Conservation (phyloP, 2,329 filamentous ascomycete genomes). For the Allantophomopsis lycopodina region DNA sequence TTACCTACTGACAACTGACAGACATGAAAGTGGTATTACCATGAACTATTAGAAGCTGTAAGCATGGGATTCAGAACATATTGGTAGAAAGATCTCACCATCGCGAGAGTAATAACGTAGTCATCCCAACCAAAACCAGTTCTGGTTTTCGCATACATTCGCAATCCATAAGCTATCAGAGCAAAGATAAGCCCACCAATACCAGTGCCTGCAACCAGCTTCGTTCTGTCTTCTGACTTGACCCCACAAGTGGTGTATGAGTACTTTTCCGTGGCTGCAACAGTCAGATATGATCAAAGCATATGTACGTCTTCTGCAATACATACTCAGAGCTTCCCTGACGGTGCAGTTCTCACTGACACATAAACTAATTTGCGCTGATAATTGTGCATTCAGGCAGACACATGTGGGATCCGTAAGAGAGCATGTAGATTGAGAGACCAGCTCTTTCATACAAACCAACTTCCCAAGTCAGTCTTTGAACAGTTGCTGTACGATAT, state of each 20-base stretch:
- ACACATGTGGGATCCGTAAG: constrained; percentile 23
- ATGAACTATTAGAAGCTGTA: neutral
- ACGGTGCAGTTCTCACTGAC: constrained; percentile 21
- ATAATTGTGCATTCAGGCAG: constrained; percentile 21
- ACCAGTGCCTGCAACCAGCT: constrained; percentile 17
- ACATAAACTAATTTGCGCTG: constrained; percentile 18
- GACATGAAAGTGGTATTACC: neutral
- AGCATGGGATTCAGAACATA: too few species aligned
- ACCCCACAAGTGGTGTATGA: constrained; percentile 23
- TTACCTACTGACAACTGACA: neutral
- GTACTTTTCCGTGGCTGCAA: constrained; percentile 24
- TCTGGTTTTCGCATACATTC: constrained; percentile 22
- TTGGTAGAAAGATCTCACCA: constrained; percentile 8
- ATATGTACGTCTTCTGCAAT: neutral
- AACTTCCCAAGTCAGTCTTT: neutral
- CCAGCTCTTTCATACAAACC: neutral
- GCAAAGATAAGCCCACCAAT: constrained; percentile 20
- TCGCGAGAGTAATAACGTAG: constrained; percentile 19
- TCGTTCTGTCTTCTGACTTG: constrained; percentile 19
- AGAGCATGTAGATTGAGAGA: constrained; percentile 18
- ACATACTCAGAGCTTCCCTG: constrained; percentile 21
- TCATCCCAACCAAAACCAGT: constrained; percentile 25
- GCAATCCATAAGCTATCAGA: constrained; percentile 18
- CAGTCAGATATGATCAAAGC: neutral
- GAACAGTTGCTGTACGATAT: neutral